Evolutionary conservation across 257 asterid species (phyloP).

Genomic region (Gardenia jasminoides): DNA sequence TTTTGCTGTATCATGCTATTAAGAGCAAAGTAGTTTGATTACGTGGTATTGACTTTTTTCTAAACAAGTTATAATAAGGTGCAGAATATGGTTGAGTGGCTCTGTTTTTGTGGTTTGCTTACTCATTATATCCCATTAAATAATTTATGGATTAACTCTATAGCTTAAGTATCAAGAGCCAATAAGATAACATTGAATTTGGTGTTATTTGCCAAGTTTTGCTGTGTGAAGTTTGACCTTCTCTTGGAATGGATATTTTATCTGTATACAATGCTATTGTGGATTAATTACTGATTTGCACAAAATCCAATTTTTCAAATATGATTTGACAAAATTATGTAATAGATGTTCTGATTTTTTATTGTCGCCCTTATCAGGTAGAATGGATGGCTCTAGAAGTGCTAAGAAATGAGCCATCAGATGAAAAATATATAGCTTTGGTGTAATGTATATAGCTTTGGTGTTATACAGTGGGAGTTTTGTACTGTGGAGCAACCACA

Average conservation of each 20-base stretch:
- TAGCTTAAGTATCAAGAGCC: not conserved
- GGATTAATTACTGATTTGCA: not conserved
- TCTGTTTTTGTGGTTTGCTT: not conserved
- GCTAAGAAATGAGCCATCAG: slow-evolving; percentile 92
- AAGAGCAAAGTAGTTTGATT: not conserved
- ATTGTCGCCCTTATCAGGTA: slow-evolving; percentile 60
- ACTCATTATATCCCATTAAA: not conserved
- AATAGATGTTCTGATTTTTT: slow-evolving; percentile 19
- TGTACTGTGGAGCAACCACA: slow-evolving; percentile 88
- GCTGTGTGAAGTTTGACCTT: not conserved
- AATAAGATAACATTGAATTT: not conserved
- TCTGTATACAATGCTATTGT: not conserved
- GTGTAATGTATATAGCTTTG: slow-evolving; percentile 88
- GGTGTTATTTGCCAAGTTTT: not conserved
- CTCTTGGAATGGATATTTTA: not conserved
- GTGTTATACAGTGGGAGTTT: slow-evolving; percentile 94
- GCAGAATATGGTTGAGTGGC: not conserved
- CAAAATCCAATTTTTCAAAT: not conserved
- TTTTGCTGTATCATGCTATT: not conserved
- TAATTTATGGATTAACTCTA: not conserved
- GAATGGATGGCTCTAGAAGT: slow-evolving; percentile 99
- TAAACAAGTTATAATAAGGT: too few species aligned
- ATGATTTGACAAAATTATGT: slow-evolving; percentile 3
- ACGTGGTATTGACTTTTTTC: not conserved
- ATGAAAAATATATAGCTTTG: slow-evolving; percentile 86